Conservation (phyloP, 176 grass and related monocot species). For the Olyra latifolia region DNA sequence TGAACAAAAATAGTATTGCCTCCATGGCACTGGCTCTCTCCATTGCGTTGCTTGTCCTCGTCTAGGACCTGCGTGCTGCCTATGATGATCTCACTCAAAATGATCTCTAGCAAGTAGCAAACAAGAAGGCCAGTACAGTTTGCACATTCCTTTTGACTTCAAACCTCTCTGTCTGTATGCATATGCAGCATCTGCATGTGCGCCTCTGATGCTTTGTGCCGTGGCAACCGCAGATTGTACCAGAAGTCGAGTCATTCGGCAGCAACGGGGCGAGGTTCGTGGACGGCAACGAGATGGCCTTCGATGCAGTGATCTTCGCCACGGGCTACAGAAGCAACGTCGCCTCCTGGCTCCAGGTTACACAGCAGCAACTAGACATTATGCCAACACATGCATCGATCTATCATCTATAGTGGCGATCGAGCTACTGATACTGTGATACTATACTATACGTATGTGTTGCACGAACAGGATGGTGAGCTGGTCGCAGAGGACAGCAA, state of each 20-base stretch:
- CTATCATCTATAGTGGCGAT: neutral
- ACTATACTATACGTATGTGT: neutral
- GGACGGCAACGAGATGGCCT: constrained; percentile 68
- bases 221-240: constrained; percentile 66
- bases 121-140: neutral
- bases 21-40: neutral
- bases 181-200: constrained; percentile 16
- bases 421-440: constrained; percentile 9
- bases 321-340: constrained; percentile 98
- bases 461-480: constrained; percentile 45
- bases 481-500: constrained; percentile 71
- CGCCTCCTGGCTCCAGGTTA: constrained; percentile 86
- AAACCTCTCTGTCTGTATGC: neutral
- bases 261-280: constrained; percentile 64
- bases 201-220: constrained; percentile 35
- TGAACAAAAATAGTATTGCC: constrained; percentile 36
- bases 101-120: neutral
- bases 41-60: neutral
- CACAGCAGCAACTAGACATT: no score
- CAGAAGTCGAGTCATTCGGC: constrained; percentile 70
- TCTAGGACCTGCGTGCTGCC: neutral
- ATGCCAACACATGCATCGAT: neutral
- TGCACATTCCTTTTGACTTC: constrained; percentile 41
- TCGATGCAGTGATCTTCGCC: constrained; percentile 89
- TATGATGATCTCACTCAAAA: neutral